Percentiles rank a stretch among this genome's conserved stretches.
These are phyloP conservation scores for Picea engelmannii DNA, from an alignment of 83 land plant genomes.

Conservation along the genomic window DNA sequence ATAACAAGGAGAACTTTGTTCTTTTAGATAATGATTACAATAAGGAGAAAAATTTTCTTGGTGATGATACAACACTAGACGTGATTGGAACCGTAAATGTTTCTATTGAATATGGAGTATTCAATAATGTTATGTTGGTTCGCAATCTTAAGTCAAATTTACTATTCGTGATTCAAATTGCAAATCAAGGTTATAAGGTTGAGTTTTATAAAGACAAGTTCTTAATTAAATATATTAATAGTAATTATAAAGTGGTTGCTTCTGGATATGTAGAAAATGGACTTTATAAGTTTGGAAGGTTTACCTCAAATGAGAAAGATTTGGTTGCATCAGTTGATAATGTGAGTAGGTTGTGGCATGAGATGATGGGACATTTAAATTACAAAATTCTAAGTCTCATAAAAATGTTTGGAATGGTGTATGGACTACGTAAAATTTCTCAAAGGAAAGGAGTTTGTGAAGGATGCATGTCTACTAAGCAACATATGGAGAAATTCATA, in stretches of 20 bases:
- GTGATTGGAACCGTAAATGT: background rate
- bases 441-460: background rate
- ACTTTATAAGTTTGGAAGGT: background rate
- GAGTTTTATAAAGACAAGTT: background rate
- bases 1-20: too few relatives aligned
- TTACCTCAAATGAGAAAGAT: background rate
- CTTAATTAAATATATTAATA: background rate
- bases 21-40: background rate
- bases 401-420: background rate
- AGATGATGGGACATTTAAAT: background rate
- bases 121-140: background rate
- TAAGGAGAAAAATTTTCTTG: background rate
- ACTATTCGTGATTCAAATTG: background rate
- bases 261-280: background rate
- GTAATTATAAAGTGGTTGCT: background rate
- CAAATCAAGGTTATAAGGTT: background rate
- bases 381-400: background rate
- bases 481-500: background rate
- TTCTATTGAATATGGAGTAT: background rate
- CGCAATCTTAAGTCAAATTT: background rate
- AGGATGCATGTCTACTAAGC: background rate
- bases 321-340: background rate
- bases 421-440: background rate
- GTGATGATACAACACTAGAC: background rate
- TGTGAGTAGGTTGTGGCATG: background rate